Percentiles rank a stretch among this genome's conserved stretches.
phyloP scores from a whole-genome alignment of 2,329 filamentous ascomycete species.

The Ascochyta lentis region DNA sequence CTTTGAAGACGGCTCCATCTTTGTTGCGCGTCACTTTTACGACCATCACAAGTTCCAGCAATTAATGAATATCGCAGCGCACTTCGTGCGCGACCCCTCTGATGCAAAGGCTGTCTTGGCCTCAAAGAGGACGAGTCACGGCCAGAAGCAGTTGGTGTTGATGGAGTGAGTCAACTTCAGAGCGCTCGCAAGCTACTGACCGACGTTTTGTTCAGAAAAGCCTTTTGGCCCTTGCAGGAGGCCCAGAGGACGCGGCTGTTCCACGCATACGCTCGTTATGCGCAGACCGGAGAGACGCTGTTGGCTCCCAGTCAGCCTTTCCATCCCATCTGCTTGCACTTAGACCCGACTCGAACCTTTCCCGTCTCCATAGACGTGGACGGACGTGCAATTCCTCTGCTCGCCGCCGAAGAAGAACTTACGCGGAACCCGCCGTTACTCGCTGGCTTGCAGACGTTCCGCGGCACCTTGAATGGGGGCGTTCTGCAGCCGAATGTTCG shows the following conservation, averaged over 20 bases:
- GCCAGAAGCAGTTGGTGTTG: neutral
- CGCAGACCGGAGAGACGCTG: neutral
- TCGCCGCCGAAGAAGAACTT: neutral
- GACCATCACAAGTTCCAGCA: conserved; percentile 24
- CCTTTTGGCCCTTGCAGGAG: neutral
- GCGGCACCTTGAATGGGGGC: conserved; percentile 29
- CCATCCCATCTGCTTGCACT: neutral
- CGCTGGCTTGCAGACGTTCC: conserved; percentile 22
- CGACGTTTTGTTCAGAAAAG: neutral
- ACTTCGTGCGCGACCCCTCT: conserved; percentile 19
- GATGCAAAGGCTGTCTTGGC: neutral
- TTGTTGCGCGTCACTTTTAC: conserved; percentile 17
- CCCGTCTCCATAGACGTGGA: neutral
- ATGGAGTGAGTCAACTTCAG: neutral
- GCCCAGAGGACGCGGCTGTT: neutral
- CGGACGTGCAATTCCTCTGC: neutral
- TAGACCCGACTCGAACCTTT: neutral
- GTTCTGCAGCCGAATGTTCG: conserved; percentile 31
- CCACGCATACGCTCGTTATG: neutral
- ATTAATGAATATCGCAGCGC: conserved; percentile 22
- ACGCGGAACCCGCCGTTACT: neutral
- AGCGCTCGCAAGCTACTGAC: neutral
- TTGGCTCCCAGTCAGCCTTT: neutral
- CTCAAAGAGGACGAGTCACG: neutral
- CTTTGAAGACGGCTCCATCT: conserved; percentile 34